Base-by-base conservation (phyloP, 495 filamentous ascomycete species). In the Ramalina intermedia region DNA sequence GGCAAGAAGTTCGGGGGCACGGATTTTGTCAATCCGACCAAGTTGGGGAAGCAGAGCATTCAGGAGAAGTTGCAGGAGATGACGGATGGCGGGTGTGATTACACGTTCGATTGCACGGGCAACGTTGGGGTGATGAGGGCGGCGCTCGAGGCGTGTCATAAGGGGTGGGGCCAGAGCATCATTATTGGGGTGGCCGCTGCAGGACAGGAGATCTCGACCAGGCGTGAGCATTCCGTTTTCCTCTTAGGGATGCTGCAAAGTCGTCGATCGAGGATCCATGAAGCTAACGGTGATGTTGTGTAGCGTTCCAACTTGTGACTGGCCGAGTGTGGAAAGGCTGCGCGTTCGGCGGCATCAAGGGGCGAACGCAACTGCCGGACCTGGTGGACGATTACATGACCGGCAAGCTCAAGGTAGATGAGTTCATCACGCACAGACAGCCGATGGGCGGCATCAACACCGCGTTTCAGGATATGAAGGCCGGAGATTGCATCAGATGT, bases 1-100 rank as follows among this genome's bases (percentile, higher is more conserved):
- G 68, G 82, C 2, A 75, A 76, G 68, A 93, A 94, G 70, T 96
- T 96, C 61, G 91, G 91, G 41, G 91, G 89, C 23, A 96, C 93
- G 24, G 77, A 96, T 66, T 98, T 98, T 57, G 84, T 96, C 50
- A 96, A 96, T 72, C 93, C 91, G 17, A 82, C 78, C 43, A 80
- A 84, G 66, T 66, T 95, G 41, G 76, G 76, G 43, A 66, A 69
- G 24, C 78, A 86, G 74, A 87, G 73, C 48, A 82, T 96, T 50
- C 85, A 93, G 64, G 86, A 93, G 58, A 75, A 85, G 68, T 72
- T 98, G 49, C 81, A 96, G 55, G 91, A 96, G 70, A 86, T 96
- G 84, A 98, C 91, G n/a, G 91, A 98, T 63, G 91, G 91, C 51
- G 91, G 91, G 16, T 91, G 88, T 62, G 91, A 98, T 70, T 98